These are phyloP conservation scores for Elymus sibiricus DNA, from an alignment of 176 grass and related monocot genomes.

Conservation along the genomic window DNA sequence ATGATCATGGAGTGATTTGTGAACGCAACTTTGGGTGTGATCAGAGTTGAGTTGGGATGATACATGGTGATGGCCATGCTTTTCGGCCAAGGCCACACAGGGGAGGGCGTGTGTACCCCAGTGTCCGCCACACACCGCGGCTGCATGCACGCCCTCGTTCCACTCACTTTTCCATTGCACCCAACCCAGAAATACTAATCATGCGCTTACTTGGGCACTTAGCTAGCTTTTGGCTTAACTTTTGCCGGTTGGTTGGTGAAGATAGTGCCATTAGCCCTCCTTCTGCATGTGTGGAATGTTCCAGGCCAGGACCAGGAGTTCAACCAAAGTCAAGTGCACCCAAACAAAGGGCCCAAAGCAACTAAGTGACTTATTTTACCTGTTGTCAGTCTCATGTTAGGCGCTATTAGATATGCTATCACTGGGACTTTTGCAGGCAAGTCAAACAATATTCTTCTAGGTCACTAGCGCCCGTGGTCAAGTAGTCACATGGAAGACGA, in stretches of 20 bases:
- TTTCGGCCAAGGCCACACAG: conserved; percentile 2
- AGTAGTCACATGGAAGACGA: neutral
- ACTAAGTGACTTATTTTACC: neutral
- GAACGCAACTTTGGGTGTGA: conserved; percentile 16
- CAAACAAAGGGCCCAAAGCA: conserved; percentile 11
- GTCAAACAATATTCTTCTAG: conserved; percentile 16
- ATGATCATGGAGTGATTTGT: neutral
- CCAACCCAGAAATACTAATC: neutral
- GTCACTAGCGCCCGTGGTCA: neutral
- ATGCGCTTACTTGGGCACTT: conserved; percentile 11
- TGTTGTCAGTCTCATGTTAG: conserved; percentile 30
- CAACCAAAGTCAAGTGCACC: conserved; percentile 20
- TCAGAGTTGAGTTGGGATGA: neutral
- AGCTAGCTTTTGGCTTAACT: neutral
- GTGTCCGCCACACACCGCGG: conserved; percentile 22
- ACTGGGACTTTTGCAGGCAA: conserved; percentile 8
- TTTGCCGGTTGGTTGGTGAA: conserved; percentile 25
- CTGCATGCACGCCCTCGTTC: neutral
- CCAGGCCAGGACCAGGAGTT: conserved; percentile 5
- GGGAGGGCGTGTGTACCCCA: conserved; percentile 33
- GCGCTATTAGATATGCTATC: conserved; percentile 7
- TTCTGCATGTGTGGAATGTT: neutral
- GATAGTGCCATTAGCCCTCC: neutral
- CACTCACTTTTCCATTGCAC: neutral
- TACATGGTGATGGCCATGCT: conserved; percentile 1